Evolutionary conservation across 2,329 filamentous ascomycete genomes (phyloP).

Genomic region (Fusarium pseudocircinatum): DNA sequence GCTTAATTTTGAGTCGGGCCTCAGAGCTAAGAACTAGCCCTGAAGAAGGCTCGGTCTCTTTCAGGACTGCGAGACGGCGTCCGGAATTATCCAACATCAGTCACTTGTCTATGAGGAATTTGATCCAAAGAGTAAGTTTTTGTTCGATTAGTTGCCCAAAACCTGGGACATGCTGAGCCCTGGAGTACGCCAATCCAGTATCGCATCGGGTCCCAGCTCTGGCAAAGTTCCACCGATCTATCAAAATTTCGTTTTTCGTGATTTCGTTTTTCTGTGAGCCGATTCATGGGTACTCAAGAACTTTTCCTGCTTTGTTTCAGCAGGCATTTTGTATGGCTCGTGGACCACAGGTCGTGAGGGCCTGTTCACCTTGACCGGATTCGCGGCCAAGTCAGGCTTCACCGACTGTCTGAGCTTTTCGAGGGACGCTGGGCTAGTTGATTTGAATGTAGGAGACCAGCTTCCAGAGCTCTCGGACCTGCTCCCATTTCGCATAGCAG

Average conservation of each 20-base stretch:
- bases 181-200: background rate
- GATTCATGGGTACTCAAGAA: background rate
- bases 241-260: background rate
- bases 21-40: background rate
- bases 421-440: background rate
- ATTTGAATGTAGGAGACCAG: background rate
- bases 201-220: background rate
- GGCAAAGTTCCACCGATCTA: background rate
- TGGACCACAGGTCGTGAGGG: background rate
- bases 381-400: background rate
- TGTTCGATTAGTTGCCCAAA: background rate
- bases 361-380: background rate
- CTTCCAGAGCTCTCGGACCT: background rate
- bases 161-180: no score
- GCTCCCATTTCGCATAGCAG: background rate
- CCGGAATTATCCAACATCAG: background rate
- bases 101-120: background rate
- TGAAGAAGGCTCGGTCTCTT: background rate
- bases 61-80: background rate
- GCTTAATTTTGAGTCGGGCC: background rate
- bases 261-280: background rate
- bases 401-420: background rate
- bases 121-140: background rate
- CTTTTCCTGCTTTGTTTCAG: background rate
- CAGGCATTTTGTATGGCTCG: background rate